Base-by-base conservation (phyloP, 495 filamentous ascomycete genomes). In the Hyaloscypha finlandica region DNA sequence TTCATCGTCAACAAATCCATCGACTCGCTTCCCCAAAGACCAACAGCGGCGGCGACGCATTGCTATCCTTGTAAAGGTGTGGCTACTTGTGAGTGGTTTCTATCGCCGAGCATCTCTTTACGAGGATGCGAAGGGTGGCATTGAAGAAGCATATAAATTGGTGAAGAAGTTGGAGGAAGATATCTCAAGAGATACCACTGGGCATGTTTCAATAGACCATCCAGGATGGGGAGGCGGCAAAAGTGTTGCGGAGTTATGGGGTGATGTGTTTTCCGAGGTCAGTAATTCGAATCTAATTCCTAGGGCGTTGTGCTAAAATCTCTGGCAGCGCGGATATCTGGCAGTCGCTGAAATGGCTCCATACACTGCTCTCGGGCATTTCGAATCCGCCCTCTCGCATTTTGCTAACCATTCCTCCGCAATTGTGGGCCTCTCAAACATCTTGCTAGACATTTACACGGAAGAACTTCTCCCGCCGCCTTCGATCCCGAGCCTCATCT, bases 51-150 rank as follows among this genome's bases (percentile, higher is more conserved):
- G 86, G 61, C 86, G 85, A 65, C 81, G 88, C 29, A 82, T 83
- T 39, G 82, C 82, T 6, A 76, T 89, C 70, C 82, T 97, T 6
- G 81, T 90, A n/a, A 88, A 86, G 62, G 86, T 96, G 29, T 99
- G 95, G 95, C 83, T 97, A 14, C 88, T 93, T 66, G 93, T 97
- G 57, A 88, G 92, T 3, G 89, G 89, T 0, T 86, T 97, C 61
- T 98, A 99, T 72, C 86, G 93, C 30, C 86, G 92, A 55, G 92
- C 94, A 12, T 86, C 82, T 2, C 86, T 94, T 75, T 85, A 86
- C 51, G 86, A 90, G 2, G 93, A 98, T 74, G 89, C 91, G 1
- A 82, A 83, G 51, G 90, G 88, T 58, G 92, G 95, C 2, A 87
- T 92, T 52, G 83, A 86, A 35, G 95, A 98, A 78, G 95, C 94